Evolutionary conservation across 2,329 filamentous ascomycete species (phyloP), one percentile per base, ranked within the genome.

Genomic region (Neonectria magnoliae): DNA sequence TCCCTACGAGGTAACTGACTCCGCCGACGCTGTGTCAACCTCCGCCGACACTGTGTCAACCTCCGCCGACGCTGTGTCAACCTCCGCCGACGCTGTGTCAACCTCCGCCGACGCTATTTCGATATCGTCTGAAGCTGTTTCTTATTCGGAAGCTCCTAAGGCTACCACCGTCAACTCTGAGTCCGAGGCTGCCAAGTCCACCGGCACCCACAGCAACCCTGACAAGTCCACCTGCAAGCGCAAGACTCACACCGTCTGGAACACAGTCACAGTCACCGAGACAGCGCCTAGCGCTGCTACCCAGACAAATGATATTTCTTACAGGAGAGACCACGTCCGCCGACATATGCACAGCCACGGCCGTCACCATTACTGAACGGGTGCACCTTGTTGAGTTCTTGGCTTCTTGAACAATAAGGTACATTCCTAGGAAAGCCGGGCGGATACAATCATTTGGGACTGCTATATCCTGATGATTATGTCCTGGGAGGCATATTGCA

Each of bases 201-300:
- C 67, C 9, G 57, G 27, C n/a, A 36, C 68, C 33, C 62, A 65
- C n/a, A 65, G 62, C 48, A 66, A 65, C 47, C 45, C 68, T 48
- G 63, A 58, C 29, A 71, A 62, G 27, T 64, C 69, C 16, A 70
- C 71, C 52, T 76, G 75, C 57, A 68, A 70, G 25, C 68, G 75
- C 62, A 77, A 71, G 47, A 70, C 70, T 42, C 73, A 74, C 60
- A 85, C 81, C 25, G 77, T 84, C 57, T 83, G 77, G 72, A 77
- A 83, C 70, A 83, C 83, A 2, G 78, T 84, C 13, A 84, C 83
- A 10, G 79, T 85, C 29, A 85, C 79, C 11, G 64, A 72, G 48
- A 62, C 65, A 27, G 76, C 71, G 11, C 31, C 57, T 41, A 70
- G 65, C 29, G 76, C 57, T 33, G 62, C 71, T 55, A 62, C 57